phyloP scores from a whole-genome alignment of 805 yeast species.

The Barnettozyma wickerhamii region DNA sequence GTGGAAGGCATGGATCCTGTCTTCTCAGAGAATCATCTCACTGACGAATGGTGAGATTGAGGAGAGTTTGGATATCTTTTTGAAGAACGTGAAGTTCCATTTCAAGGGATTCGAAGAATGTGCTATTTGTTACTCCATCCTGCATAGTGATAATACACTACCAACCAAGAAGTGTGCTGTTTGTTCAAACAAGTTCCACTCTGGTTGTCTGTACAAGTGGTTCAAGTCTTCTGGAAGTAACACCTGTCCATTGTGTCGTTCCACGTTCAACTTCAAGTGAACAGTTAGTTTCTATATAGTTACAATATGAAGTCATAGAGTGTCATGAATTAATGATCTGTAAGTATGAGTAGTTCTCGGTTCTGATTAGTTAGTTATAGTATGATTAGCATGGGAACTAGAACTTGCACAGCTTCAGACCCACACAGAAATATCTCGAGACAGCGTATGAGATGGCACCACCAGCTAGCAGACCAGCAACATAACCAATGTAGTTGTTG shows the following conservation, averaged over 20 bases:
- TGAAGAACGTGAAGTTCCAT: conserved; percentile 71
- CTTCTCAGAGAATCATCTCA: conserved; percentile 79
- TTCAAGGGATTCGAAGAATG: conserved; percentile 96
- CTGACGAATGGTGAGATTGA: conserved; percentile 63
- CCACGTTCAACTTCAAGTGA: conserved; percentile 45
- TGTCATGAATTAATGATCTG: too few relatives aligned
- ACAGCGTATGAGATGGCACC: conserved; percentile 35
- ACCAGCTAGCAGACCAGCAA: conserved; percentile 35
- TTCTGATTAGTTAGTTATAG: too few relatives aligned
- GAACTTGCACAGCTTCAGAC: conserved; percentile 33
- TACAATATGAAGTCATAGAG: too few relatives aligned
- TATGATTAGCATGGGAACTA: too few relatives aligned
- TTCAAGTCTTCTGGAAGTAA: conserved; percentile 89
- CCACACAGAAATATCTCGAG: conserved; percentile 42
- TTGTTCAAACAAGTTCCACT: conserved; percentile 91
- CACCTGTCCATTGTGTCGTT: conserved; percentile 93
- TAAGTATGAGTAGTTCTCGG: too few relatives aligned
- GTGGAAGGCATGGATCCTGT: conserved; percentile 93
- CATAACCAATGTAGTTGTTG: conserved; percentile 40
- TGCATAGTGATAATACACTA: conserved; percentile 81
- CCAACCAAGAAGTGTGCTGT: conserved; percentile 88
- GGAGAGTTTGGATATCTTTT: conserved; percentile 37
- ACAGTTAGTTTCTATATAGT: too few relatives aligned
- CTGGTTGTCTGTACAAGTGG: conserved; percentile 96
- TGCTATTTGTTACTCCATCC: conserved; percentile 91